Evolutionary conservation across 1,284 basidiomycete genomes (phyloP).

Genomic region (Naganishia albida): DNA sequence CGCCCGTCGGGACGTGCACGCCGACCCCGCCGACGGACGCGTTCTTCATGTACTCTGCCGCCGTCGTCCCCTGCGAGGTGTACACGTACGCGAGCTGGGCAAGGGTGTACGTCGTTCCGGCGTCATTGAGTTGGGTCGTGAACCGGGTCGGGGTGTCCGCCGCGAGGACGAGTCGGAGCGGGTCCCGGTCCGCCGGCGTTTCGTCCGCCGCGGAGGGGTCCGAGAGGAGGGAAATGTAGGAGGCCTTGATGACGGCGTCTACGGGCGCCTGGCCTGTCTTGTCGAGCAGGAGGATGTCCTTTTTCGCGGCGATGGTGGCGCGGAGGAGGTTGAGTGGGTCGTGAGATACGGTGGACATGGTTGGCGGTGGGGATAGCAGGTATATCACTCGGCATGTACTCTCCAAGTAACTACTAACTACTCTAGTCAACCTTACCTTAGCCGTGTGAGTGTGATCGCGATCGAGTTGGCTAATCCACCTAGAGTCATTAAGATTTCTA

Average conservation of each 20-base stretch:
- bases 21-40: conserved; percentile 62
- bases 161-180: conserved; percentile 56
- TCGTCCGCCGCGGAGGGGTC: conserved; percentile 39
- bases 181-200: background rate
- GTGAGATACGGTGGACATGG: conserved; percentile 7
- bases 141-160: conserved; percentile 74
- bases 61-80: conserved; percentile 68
- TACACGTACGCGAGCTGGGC: conserved; percentile 80
- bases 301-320: conserved; percentile 37
- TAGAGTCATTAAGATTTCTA: conserved; percentile 2
- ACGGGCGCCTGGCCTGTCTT: conserved; percentile 47
- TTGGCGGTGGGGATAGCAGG: background rate
- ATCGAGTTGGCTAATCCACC: background rate
- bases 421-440: background rate
- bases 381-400: no score
- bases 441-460: conserved; percentile 23
- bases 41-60: conserved; percentile 83
- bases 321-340: conserved; percentile 50
- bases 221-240: conserved; percentile 63
- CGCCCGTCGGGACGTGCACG: conserved; percentile 48
- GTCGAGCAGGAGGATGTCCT: conserved; percentile 49
- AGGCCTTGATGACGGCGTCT: conserved; percentile 63
- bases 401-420: no score
- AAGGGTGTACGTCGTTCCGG: conserved; percentile 69
- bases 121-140: conserved; percentile 59